Evolutionary conservation across 2,329 filamentous ascomycete genomes (phyloP).

Genomic region (Ustilaginoidea virens): DNA sequence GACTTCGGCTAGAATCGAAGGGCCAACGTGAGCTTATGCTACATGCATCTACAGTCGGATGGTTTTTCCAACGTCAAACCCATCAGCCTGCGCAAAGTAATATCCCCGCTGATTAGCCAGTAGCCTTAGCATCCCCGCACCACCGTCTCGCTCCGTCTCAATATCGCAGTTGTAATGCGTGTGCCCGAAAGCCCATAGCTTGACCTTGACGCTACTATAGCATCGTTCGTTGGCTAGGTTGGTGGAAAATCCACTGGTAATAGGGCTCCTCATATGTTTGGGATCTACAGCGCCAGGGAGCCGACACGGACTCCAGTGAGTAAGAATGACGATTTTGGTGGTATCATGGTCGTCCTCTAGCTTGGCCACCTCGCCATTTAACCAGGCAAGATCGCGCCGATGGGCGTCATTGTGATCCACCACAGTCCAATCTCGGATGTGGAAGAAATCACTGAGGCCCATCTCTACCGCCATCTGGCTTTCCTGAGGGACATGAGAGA

Average conservation of each 20-base stretch:
- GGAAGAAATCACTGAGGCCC: slow-evolving; percentile 35
- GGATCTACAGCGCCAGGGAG: slow-evolving; percentile 19
- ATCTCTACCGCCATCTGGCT: slow-evolving; percentile 21
- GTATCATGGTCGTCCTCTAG: slow-evolving; percentile 8
- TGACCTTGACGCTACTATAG: slow-evolving; percentile 19
- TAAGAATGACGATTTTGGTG: slow-evolving; percentile 20
- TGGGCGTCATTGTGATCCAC: slow-evolving; percentile 22
- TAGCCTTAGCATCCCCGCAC: slow-evolving; percentile 14
- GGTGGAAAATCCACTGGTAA: slow-evolving; percentile 21
- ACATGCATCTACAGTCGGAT: slow-evolving; percentile 1
- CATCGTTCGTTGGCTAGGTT: slow-evolving; percentile 20
- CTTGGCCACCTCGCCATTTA: slow-evolving; percentile 20
- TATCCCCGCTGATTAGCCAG: slow-evolving; percentile 25
- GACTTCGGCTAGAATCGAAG: not conserved
- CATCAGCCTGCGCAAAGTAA: slow-evolving; percentile 20
- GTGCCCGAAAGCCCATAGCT: slow-evolving; percentile 32
- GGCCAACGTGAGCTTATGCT: not conserved
- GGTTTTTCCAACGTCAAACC: slow-evolving; percentile 13
- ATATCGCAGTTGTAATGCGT: slow-evolving; percentile 32
- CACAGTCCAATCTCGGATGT: slow-evolving; percentile 24
- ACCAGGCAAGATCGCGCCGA: slow-evolving; percentile 24
- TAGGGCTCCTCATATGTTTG: slow-evolving; percentile 14
- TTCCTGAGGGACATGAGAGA: slow-evolving; percentile 27
- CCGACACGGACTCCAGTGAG: slow-evolving; percentile 26
- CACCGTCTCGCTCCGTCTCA: slow-evolving; percentile 8